Evolutionary conservation across 2,329 filamentous ascomycete species (phyloP).

Genomic region (Sporothrix curviconia): DNA sequence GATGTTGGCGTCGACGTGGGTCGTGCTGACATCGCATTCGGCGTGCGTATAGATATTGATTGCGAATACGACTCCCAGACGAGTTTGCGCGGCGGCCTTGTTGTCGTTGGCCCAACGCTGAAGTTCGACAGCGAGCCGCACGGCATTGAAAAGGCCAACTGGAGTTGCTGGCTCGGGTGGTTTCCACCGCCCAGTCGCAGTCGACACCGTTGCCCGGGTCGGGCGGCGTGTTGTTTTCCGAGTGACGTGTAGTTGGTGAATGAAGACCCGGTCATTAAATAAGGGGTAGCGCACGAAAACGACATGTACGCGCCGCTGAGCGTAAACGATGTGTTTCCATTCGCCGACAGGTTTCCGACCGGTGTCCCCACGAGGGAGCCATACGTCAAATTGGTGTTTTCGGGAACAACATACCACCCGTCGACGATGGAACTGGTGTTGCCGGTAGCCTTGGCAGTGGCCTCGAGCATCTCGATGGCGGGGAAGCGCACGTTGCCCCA

Average conservation of each 20-base stretch:
- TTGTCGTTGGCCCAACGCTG: neutral
- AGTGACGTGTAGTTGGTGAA: neutral
- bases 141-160: conserved; percentile 4
- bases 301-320: conserved; percentile 12
- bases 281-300: conserved; percentile 3
- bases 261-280: neutral
- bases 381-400: conserved; percentile 9
- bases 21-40: conserved; percentile 12
- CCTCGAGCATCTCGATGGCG: conserved; percentile 9
- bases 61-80: conserved; percentile 5
- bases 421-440: neutral
- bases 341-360: neutral
- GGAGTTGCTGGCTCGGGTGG: neutral
- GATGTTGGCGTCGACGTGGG: neutral
- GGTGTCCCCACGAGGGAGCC: conserved; percentile 14
- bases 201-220: conserved; percentile 1
- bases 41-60: neutral
- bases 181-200: neutral
- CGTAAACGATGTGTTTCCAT: neutral
- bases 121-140: neutral
- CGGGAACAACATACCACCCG: neutral
- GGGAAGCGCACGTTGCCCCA: conserved; percentile 17
- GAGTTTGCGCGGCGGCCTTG: conserved; percentile 7
- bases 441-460: neutral
- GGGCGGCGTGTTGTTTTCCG: neutral